These are phyloP conservation scores for Globisporangium carolinianum DNA, from an alignment of 352 stramenopile genomes.

Conservation along the genomic window DNA sequence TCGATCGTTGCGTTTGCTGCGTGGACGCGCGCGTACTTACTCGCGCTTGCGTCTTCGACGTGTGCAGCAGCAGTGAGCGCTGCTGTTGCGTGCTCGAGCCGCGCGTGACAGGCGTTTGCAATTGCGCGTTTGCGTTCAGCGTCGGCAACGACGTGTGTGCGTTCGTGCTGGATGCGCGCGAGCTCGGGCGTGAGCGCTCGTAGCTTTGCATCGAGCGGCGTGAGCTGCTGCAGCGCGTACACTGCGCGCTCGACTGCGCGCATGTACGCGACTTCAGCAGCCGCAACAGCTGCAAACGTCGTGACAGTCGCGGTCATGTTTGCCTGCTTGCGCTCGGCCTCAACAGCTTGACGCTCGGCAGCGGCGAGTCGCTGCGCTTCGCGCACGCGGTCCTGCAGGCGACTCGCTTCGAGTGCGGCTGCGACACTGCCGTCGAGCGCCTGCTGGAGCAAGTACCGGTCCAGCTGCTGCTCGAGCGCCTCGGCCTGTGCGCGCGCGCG, in stretches of 20 bases:
- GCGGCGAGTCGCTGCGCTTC: conserved; percentile 41
- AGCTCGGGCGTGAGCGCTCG: conserved; percentile 32
- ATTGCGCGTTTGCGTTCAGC: conserved; percentile 37
- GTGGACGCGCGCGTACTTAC: conserved; percentile 38
- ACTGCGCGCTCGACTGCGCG: conserved; percentile 27
- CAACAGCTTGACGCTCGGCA: conserved; percentile 35
- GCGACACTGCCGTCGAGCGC: conserved; percentile 37
- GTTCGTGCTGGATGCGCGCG: conserved; percentile 33
- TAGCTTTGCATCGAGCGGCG: conserved; percentile 25
- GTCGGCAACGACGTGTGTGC: conserved; percentile 48
- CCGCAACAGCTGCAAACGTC: conserved; percentile 28
- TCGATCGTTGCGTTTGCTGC: conserved; percentile 55
- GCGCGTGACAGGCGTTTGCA: conserved; percentile 34
- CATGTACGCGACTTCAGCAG: conserved; percentile 43
- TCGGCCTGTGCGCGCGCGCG: conserved; percentile 30
- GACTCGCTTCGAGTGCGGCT: conserved; percentile 36
- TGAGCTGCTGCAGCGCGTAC: conserved; percentile 26
- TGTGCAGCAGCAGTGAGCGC: conserved; percentile 27
- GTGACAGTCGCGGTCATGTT: conserved; percentile 59
- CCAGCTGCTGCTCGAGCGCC: conserved; percentile 44
- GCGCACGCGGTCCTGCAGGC: conserved; percentile 29
- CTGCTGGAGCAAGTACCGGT: conserved; percentile 61
- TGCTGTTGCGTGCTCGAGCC: conserved; percentile 23
- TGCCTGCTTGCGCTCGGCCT: conserved; percentile 53
- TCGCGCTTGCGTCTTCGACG: conserved; percentile 25